These are phyloP conservation scores for Marasmius oreades DNA, from an alignment of 1,284 basidiomycete species.

Conservation along the genomic window DNA sequence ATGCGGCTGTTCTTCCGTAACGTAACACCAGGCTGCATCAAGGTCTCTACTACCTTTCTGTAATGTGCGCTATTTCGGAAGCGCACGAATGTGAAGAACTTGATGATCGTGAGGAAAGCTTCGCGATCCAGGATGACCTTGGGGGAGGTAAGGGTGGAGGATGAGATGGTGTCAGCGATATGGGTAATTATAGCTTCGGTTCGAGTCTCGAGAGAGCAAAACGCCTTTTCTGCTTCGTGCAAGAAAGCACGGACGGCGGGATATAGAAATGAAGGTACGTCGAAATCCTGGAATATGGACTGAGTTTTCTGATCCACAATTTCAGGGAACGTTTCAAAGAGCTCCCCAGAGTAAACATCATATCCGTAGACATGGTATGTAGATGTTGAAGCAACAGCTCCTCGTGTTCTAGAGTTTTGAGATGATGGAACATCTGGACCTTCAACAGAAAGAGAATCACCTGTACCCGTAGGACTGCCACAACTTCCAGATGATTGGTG, in stretches of 20 bases:
- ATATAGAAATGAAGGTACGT: slow-evolving; percentile 25
- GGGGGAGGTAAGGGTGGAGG: not conserved
- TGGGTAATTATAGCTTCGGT: slow-evolving; percentile 35
- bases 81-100: slow-evolving; percentile 50
- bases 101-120: slow-evolving; percentile 17
- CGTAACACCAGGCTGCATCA: slow-evolving; percentile 10
- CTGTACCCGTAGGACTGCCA: slow-evolving; percentile 36
- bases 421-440: not conserved
- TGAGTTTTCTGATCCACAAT: slow-evolving; percentile 22
- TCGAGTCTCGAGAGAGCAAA: slow-evolving; percentile 37
- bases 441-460: not conserved
- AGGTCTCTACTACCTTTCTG: slow-evolving; percentile 23
- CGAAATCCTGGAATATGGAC: slow-evolving; percentile 42
- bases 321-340: slow-evolving; percentile 34
- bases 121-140: slow-evolving; percentile 28
- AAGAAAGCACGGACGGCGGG: slow-evolving; percentile 31
- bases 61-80: slow-evolving; percentile 52
- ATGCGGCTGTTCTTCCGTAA: not conserved
- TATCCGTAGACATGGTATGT: slow-evolving; percentile 41
- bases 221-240: slow-evolving; percentile 37
- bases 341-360: slow-evolving; percentile 45
- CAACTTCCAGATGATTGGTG: slow-evolving; percentile 39
- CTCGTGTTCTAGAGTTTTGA: slow-evolving; percentile 4
- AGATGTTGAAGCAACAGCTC: slow-evolving; percentile 15
- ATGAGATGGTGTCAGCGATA: slow-evolving; percentile 25